Base-by-base conservation (phyloP, 176 grass and related monocot genomes). In the Paspalum notatum region DNA sequence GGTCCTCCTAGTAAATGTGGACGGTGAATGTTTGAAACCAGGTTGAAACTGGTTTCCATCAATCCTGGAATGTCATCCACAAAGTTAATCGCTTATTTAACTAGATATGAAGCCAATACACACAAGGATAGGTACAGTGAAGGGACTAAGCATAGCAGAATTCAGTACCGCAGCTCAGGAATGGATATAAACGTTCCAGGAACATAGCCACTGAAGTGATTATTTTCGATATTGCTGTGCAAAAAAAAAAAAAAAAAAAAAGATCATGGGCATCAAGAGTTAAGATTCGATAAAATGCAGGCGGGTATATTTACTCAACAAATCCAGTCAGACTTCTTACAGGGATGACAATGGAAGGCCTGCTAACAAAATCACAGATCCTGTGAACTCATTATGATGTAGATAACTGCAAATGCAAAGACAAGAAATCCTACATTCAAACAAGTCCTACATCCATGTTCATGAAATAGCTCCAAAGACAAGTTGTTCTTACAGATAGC, bases 121-220 rank as follows among this genome's bases (percentile, higher is more conserved):
- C 9, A 49, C 66, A 80, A 22, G 74, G 18, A 41, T 46, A 75
- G 64, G 10, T 26, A 89, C 20, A 82, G 39, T 58, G 44, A 41
- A 75, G 4, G 25, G 32, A 17, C 0, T 63, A 78, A 50, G 59
- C 71, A 45, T 51, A 72, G 55, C 40, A 78, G 9, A 68, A 66
- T 66, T 75, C 22, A 76, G 62, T 83, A 97, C 95, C 89, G 88
- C 73, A 94, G 76, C 60, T 97, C 78, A 65, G 74, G 80, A 87
- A 94, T 92, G 70, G 89, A 90, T 83, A 90, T 78, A 58, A 97
- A 94, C 72, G 89, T 71, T 63, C 77, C 86, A n/a, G 95, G 95
- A 68, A 97, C 80, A 80, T 94, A 97, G 70, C 95, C 92, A 82
- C 83, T 94, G 64, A 97, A 97, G 75, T 86, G 70, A 85, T 97